Percentiles rank a stretch among this genome's conserved stretches.
phyloP scores from a whole-genome alignment of 2,329 filamentous ascomycete species.

The Tolypocladium tropicale region DNA sequence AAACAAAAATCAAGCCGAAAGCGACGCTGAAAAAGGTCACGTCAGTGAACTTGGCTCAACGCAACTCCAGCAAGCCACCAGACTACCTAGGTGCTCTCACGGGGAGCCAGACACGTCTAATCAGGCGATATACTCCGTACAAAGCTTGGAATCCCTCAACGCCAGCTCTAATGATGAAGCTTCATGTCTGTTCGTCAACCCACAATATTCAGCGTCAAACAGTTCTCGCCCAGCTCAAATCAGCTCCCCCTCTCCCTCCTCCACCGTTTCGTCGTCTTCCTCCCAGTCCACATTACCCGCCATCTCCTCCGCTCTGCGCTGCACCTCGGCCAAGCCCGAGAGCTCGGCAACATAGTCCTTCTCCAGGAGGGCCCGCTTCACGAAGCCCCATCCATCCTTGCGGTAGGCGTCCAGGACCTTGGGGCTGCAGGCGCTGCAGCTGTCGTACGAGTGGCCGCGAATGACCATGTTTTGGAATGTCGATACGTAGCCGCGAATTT shows the following conservation, averaged over 20 bases:
- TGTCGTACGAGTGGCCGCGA: slow-evolving; percentile 64
- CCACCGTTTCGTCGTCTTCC: slow-evolving; percentile 38
- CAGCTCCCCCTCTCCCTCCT: slow-evolving; percentile 46
- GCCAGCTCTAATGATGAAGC: not conserved
- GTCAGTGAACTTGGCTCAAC: not conserved
- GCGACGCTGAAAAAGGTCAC: not conserved
- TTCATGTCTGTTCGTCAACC: not conserved
- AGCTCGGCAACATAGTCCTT: slow-evolving; percentile 71
- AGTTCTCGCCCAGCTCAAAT: slow-evolving; percentile 15
- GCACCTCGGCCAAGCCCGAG: slow-evolving; percentile 64
- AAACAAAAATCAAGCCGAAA: too few species aligned
- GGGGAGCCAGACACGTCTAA: not conserved
- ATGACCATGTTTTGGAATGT: slow-evolving; percentile 67
- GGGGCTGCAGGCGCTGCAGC: slow-evolving; percentile 70
- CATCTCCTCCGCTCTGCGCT: slow-evolving; percentile 44
- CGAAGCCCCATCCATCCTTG: slow-evolving; percentile 62
- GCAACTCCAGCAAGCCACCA: not conserved
- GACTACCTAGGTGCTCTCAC: not conserved
- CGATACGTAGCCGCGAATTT: slow-evolving; percentile 67
- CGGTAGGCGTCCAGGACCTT: slow-evolving; percentile 60
- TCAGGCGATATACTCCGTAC: not conserved
- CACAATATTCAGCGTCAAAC: not conserved
- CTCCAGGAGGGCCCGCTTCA: slow-evolving; percentile 63
- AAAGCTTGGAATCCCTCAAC: not conserved
- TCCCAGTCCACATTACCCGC: slow-evolving; percentile 50